phyloP scores from a whole-genome alignment of 176 grass and related monocot genomes.

The Carex littledalei region DNA sequence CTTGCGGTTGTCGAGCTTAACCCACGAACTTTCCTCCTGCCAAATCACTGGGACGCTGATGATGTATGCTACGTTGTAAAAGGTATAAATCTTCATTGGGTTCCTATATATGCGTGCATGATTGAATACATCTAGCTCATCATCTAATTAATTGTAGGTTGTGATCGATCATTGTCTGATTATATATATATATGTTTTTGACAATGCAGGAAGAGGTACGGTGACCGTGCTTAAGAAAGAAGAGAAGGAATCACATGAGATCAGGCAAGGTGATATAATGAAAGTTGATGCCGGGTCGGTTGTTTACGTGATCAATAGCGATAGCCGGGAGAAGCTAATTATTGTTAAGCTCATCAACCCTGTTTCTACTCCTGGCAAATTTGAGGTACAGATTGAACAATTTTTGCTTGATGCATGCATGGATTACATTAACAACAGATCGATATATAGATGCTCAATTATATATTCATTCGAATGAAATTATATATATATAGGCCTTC shows the following conservation, averaged over 20 bases:
- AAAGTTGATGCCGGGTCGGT: conserved; percentile 46
- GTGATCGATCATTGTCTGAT: not conserved
- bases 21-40: conserved; percentile 56
- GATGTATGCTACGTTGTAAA: conserved; percentile 48
- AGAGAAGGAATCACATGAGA: conserved; percentile 37
- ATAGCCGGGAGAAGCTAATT: conserved; percentile 50
- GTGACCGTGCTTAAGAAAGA: conserved; percentile 41
- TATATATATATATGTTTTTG: not conserved
- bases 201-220: conserved; percentile 38
- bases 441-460: no score
- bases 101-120: no score
- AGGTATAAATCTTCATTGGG: conserved; percentile 24
- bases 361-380: conserved; percentile 49
- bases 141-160: not conserved
- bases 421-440: not conserved
- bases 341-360: conserved; percentile 50
- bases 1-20: conserved; percentile 44
- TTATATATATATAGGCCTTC: conserved; percentile 40
- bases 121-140: not conserved
- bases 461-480: not conserved
- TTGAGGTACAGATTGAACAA: conserved; percentile 20
- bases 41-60: conserved; percentile 53
- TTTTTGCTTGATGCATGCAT: not conserved
- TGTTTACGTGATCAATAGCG: conserved; percentile 57
- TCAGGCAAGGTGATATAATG: conserved; percentile 50